Evolutionary conservation across 108 stramenopile species (phyloP).

Genomic region (Nitzschia putrida): DNA sequence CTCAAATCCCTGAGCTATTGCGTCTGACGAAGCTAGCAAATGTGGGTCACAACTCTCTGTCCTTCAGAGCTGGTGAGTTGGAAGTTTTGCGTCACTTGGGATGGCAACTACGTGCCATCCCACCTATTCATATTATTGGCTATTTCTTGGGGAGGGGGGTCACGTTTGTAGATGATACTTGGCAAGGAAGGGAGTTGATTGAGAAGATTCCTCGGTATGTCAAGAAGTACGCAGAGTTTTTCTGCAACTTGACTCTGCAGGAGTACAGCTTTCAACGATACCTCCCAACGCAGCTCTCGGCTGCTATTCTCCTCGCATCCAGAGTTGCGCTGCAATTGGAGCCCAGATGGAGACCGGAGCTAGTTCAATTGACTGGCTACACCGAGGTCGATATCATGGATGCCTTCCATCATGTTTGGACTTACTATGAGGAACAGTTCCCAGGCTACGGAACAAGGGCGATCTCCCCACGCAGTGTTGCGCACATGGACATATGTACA

Average conservation of each 20-base stretch:
- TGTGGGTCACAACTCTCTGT: slow-evolving; percentile 75
- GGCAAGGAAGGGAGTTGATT: slow-evolving; percentile 82
- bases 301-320: slow-evolving; percentile 80
- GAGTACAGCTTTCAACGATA: slow-evolving; percentile 90
- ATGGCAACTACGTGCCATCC: slow-evolving; percentile 83
- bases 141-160: slow-evolving; percentile 84
- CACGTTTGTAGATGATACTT: slow-evolving; percentile 72
- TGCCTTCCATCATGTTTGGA: slow-evolving; percentile 84
- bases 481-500: slow-evolving; percentile 32
- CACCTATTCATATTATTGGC: slow-evolving; percentile 76
- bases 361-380: slow-evolving; percentile 74
- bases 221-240: slow-evolving; percentile 93
- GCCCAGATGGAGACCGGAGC: slow-evolving; percentile 80
- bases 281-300: slow-evolving; percentile 80
- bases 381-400: slow-evolving; percentile 65
- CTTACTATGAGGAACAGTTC: slow-evolving; percentile 89
- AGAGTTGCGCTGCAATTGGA: slow-evolving; percentile 81
- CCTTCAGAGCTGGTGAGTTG: slow-evolving; percentile 86
- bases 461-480: slow-evolving; percentile 81
- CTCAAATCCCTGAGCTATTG: slow-evolving; percentile 83
- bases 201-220: slow-evolving; percentile 91
- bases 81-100: slow-evolving; percentile 74
- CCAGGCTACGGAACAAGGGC: slow-evolving; percentile 83
- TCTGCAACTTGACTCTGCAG: slow-evolving; percentile 92
- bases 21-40: slow-evolving; percentile 72